phyloP scores from a whole-genome alignment of 2,329 filamentous ascomycete species.

The Pseudocercospora crystallina region DNA sequence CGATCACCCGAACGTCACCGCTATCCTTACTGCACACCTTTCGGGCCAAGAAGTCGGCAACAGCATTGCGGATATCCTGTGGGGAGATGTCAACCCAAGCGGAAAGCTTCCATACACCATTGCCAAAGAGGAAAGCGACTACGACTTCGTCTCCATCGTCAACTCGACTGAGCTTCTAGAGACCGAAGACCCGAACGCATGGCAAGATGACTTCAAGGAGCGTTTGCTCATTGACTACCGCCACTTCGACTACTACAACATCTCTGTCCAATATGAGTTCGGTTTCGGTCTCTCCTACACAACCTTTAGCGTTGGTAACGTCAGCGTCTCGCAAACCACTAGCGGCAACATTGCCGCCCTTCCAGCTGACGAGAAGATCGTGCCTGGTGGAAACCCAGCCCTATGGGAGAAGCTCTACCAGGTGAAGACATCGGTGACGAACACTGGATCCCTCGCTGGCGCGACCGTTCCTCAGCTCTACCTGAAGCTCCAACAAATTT shows the following conservation, averaged over 20 bases:
- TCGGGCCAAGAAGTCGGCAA: conserved; percentile 41
- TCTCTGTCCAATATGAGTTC: conserved; percentile 33
- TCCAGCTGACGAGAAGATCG: conserved; percentile 19
- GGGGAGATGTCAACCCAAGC: conserved; percentile 31
- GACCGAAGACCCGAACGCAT: conserved; percentile 39
- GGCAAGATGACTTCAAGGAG: conserved; percentile 54
- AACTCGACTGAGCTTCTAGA: conserved; percentile 39
- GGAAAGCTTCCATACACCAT: conserved; percentile 34
- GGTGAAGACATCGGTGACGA: conserved; percentile 59
- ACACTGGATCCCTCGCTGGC: conserved; percentile 56
- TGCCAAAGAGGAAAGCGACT: conserved; percentile 29
- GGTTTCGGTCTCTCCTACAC: conserved; percentile 34
- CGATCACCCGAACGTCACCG: conserved; percentile 36
- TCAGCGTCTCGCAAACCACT: conserved; percentile 9
- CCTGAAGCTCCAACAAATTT: conserved; percentile 40
- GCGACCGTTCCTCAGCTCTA: conserved; percentile 60
- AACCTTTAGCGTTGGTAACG: conserved; percentile 25
- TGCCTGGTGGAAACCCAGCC: conserved; percentile 32
- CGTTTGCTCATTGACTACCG: conserved; percentile 56
- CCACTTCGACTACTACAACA: conserved; percentile 48
- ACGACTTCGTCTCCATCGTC: conserved; percentile 36
- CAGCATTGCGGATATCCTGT: conserved; percentile 45
- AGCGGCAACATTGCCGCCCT: conserved; percentile 16
- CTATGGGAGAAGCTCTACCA: conserved; percentile 64
- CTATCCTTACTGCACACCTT: conserved; percentile 43